Base-by-base conservation (phyloP, 2,329 filamentous ascomycete genomes). In the Keithomyces neogunnii region DNA sequence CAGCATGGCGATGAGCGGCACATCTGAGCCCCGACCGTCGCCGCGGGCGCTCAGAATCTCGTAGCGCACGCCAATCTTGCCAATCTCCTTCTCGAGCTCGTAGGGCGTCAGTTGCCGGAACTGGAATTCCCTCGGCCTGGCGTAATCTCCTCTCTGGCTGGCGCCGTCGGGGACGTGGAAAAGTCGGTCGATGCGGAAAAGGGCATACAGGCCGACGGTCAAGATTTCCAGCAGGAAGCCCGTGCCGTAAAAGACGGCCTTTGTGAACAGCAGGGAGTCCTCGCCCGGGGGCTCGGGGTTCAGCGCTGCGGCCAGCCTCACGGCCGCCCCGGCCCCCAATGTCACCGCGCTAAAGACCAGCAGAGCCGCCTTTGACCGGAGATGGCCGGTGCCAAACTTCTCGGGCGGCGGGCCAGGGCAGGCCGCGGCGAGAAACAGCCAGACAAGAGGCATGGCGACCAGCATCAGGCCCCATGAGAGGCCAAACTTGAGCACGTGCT, bases 201-300 rank as follows among this genome's bases (percentile, higher is more conserved):
- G 53, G 6, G 62, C 62, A 40, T 65, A 65, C 2, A 57, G 52
- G 5, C 52, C 56, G 5, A 64, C 57, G 5, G 61, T 60, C 3
- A 62, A 46, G 5, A 64, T 52, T 42, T 70, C 68, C 3, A 69
- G 55, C 5, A 59, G 52, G 51, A 69, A 71, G 36, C 60, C 56
- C 36, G 68, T 69, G 26, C 61, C 56, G 54, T 71, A 71, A 49
- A 71, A 68, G 0, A 62, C 62, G 2, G 61, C 53, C 40, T 63
- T 66, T 49, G 60, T 57, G 36, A 63, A 70, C 55, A 68, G 58
- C 4, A 19, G 19, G 19, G 19, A 19, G 19, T 19, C 19, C 19
- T 19, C 56, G 56, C 7, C 60, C 59, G 3, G 62, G 49, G 6
- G 5, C 19, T 30, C 4, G 19, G 33, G 43, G 44, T 60, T 58